Conservation (phyloP, 2,329 filamentous ascomycete genomes). For the Coleophoma crateriformis region DNA sequence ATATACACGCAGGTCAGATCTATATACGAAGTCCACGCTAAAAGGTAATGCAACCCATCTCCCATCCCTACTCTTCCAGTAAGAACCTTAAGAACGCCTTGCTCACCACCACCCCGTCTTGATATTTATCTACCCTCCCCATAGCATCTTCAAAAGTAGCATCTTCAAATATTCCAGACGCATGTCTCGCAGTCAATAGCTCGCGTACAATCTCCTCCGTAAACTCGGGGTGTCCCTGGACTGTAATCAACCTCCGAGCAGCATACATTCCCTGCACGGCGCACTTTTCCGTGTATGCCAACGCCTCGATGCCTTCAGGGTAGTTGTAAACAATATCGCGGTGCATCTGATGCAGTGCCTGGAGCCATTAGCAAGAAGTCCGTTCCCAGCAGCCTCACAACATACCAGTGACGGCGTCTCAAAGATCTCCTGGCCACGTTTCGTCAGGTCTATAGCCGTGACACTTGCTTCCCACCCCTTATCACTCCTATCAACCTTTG, state of each 20-base stretch:
- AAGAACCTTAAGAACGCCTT: slow-evolving; percentile 74
- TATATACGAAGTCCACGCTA: too few species aligned
- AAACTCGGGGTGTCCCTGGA: slow-evolving; percentile 88
- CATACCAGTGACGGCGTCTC: slow-evolving; percentile 52
- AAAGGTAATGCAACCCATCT: too few species aligned
- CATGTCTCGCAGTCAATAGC: slow-evolving; percentile 59
- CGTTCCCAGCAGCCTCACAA: not conserved
- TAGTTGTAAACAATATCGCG: slow-evolving; percentile 66
- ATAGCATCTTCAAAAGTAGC: slow-evolving; percentile 65
- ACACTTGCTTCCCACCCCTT: slow-evolving; percentile 81
- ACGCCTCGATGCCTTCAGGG: slow-evolving; percentile 53
- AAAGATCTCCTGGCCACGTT: slow-evolving; percentile 67
- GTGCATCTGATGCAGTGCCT: slow-evolving; percentile 83
- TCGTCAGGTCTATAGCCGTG: slow-evolving; percentile 60
- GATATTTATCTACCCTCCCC: slow-evolving; percentile 55
- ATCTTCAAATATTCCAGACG: slow-evolving; percentile 63
- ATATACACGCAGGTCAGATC: too few species aligned
- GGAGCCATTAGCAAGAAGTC: not conserved
- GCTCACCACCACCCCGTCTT: slow-evolving; percentile 76
- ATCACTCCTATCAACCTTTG: slow-evolving; percentile 59
- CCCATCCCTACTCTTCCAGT: slow-evolving; percentile 39
- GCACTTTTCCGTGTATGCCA: slow-evolving; percentile 64
- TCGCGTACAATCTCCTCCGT: slow-evolving; percentile 64
- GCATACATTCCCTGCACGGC: slow-evolving; percentile 75
- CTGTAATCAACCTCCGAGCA: slow-evolving; percentile 60